Base-by-base conservation (phyloP, 2,329 filamentous ascomycete species). In the Pseudomassariella vexata region DNA sequence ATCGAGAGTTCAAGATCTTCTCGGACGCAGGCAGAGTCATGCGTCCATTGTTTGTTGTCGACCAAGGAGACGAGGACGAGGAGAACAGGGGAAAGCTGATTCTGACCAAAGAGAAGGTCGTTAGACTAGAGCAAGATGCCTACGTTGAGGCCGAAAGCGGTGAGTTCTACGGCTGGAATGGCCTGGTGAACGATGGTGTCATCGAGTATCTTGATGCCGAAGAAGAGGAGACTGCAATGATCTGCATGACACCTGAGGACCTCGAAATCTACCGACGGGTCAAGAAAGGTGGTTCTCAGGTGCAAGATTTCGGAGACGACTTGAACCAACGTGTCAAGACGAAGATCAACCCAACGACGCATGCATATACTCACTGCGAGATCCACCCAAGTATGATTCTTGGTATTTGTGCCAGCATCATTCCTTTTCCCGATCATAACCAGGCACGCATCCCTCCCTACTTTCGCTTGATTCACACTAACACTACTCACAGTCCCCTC, bases 311-410 rank as follows among this genome's bases (percentile, higher is more conserved):
- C 5, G 71, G 50, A 52, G 73, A 56, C 7, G 85, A 94, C 47
- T 77, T 83, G 27, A 90, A 95, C 51, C 81, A 82, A 55, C 82
- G 92, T 50, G 76, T 98, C 46, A 92, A 92, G 60, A 89, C 88
- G 1, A 82, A 82, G 50, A 78, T 92, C 24, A 95, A 94, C 50
- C 80, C 85, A 15, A 84, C 82, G 5, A 88, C 90, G 11, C 85
- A 94, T 60, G 87, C 83, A 52, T 96, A 90, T 71, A 98, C 92
- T 0, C 94, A 98, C 59, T 98, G 94, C 61, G 92, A 98, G 64
- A 96, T 98, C 57, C 94, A 98, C 52, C 94, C 92, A 14, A 95
- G 88, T 62, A 98, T 98, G 92, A 92, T 98, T 58, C 67, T 98
- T 34, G 92, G 92, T 55, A 94, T 98, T 43, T 98, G 94, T 56